Conservation (phyloP, 805 yeast species). For the Starmera amethionina region DNA sequence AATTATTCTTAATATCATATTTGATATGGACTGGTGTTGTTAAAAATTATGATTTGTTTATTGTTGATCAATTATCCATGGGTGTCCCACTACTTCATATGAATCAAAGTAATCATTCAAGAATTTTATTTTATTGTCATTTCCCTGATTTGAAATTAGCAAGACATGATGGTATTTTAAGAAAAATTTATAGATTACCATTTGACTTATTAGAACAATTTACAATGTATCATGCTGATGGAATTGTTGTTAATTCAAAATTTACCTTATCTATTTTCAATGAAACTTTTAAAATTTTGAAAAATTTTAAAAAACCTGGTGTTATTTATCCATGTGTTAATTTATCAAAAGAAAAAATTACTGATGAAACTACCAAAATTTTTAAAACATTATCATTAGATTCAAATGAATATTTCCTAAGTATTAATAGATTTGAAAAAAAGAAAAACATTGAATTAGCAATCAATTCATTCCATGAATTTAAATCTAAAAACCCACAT, state of each 20-base stretch:
- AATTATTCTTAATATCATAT: slow-evolving; percentile 49
- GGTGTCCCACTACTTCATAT: slow-evolving; percentile 63
- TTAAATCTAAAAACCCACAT: slow-evolving; percentile 18
- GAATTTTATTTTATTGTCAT: slow-evolving; percentile 84
- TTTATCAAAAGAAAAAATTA: slow-evolving; percentile 21
- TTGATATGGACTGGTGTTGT: slow-evolving; percentile 38
- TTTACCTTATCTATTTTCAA: slow-evolving; percentile 69
- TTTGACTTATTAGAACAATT: slow-evolving; percentile 81
- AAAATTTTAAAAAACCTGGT: slow-evolving; percentile 18
- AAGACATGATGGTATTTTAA: slow-evolving; percentile 40
- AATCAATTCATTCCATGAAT: slow-evolving; percentile 47
- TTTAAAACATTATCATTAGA: slow-evolving; percentile 12
- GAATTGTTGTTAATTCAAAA: slow-evolving; percentile 76
- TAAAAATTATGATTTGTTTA: slow-evolving; percentile 51
- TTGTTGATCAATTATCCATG: slow-evolving; percentile 84
- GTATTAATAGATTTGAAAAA: slow-evolving; percentile 83
- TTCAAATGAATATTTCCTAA: slow-evolving; percentile 37
- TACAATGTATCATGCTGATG: slow-evolving; percentile 68
- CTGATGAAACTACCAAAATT: slow-evolving; percentile 7
- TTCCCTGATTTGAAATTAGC: slow-evolving; percentile 87
- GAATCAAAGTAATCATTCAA: slow-evolving; percentile 31
- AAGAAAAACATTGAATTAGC: slow-evolving; percentile 81
- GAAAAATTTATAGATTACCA: slow-evolving; percentile 64
- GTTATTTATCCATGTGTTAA: slow-evolving; percentile 60
- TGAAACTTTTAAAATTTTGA: slow-evolving; percentile 43